Base-by-base conservation (phyloP, 768 basidiomycete genomes). In the Trametes villosa region DNA sequence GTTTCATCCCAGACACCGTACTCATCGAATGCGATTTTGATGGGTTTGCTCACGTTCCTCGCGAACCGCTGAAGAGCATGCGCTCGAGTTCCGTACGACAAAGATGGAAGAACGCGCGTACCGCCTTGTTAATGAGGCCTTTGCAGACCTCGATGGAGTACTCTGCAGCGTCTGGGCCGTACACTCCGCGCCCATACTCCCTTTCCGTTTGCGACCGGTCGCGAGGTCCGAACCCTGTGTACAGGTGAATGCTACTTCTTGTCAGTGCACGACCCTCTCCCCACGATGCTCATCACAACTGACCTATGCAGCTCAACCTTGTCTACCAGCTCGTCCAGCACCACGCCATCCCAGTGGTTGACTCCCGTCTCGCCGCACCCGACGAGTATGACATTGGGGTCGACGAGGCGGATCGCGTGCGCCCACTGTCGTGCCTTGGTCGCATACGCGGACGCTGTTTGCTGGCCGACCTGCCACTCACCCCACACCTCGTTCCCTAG, bases 391-490 rank as follows among this genome's bases (percentile, higher is more conserved):
- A 86, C 81, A 18, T 57, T 75, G 1, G 85, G 84, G 64, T 87
- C 86, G 4, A 86, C 78, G 1, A 86, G 74, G 27, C 77, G 76
- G 24, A 87, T 72, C 0, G 83, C 85, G 65, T 86, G 85, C 2
- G 84, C 84, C 86, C 86, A 87, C 60, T 82, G 83, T 45, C 75
- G 81, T 0, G 84, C 85, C 51, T 78, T 81, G 64, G 80, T 79
- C 27, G 81, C 79, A 67, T 86, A 86, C 51, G 83, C 85, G 20
- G 74, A 71, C 0, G 83, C 78, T 15, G 78, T 77, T 76, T 84
- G 79, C 65, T 86, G 83, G 17, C 85, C 84, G 6, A 87, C 77
- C 69, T 83, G 80, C 81, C 81, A 83, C 8, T 80, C 78, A 17
- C 81, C 81, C 79, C 79, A 82, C 15, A 84, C 79, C 68, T 87